Evolutionary conservation across 257 asterid genomes (phyloP), one percentile per base, ranked within the genome.

Genomic region (Paulownia fortunei): DNA sequence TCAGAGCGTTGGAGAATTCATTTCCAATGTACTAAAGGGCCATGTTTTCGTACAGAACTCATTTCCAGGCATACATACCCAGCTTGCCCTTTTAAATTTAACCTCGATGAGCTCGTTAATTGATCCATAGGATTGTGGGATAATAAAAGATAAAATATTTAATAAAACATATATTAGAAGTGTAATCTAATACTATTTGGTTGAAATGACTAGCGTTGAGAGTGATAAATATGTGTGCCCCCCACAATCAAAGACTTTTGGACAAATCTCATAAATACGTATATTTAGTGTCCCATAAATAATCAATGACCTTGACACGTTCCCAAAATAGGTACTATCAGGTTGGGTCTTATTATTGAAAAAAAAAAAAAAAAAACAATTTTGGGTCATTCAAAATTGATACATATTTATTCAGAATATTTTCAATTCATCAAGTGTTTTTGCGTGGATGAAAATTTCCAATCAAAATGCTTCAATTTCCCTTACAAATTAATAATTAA

Each of bases 241-340:
- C 76, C 73, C 76, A 62, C 67, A 46, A 68, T n/a, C 34, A 11
- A 74, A 61, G 77, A 68, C 80, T 74, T 80, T 59, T n/a, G 66
- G 24, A 36, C 54, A 26, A 12, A 18, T 68, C 30, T 64, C 51
- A 64, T 79, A 54, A 73, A 73, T 79, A 13, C 23, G 27, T 16
- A 61, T 21, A 23, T 24, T 49, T 61, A 49, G 32, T 26, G 6
- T 12, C 49, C 19, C 49, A 8, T n/a, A n/a, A n/a, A n/a, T n/a
- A n/a, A n/a, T n/a, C n/a, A n/a, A n/a, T n/a, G n/a, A n/a, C n/a
- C n/a, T n/a, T n/a, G n/a, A n/a, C n/a, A n/a, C n/a, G n/a, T n/a
- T n/a, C n/a, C n/a, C n/a, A n/a, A n/a, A n/a, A n/a, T n/a, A n/a
- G n/a, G n/a, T n/a, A n/a, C n/a, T n/a, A n/a, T n/a, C n/a, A n/a